Evolutionary conservation across 345 rosid species (phyloP).

Genomic region (Eucalyptus coolabah): DNA sequence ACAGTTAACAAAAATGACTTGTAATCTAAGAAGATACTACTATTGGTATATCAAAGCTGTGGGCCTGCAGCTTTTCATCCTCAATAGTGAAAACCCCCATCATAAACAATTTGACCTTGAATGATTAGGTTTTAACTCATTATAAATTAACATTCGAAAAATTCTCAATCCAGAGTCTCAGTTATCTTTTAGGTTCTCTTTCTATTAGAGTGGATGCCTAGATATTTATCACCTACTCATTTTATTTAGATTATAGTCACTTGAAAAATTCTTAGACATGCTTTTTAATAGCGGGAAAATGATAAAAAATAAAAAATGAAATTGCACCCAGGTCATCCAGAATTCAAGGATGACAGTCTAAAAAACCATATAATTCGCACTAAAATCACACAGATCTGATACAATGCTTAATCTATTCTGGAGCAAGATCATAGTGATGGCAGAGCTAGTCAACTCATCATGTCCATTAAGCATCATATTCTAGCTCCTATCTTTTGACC

Average conservation of each 20-base stretch:
- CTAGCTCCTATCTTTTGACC: background rate
- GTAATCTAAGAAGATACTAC: background rate
- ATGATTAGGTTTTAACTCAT: background rate
- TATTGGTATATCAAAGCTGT: background rate
- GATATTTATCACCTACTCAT: background rate
- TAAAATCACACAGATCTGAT: background rate
- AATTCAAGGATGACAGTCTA: background rate
- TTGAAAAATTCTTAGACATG: background rate
- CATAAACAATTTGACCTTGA: background rate
- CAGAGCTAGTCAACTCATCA: background rate
- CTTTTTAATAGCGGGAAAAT: background rate
- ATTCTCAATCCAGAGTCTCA: background rate
- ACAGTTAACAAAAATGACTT: background rate
- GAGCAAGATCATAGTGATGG: background rate
- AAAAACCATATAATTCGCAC: background rate
- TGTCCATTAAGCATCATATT: background rate
- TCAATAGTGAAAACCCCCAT: background rate
- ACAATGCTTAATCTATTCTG: background rate
- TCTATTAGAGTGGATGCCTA: background rate
- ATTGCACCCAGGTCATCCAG: background rate
- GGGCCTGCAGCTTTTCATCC: background rate
- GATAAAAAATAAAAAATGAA: background rate
- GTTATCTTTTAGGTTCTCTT: background rate
- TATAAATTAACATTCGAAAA: background rate
- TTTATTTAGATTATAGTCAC: background rate